These are phyloP conservation scores for Opeltia flavorubescens DNA, from an alignment of 495 filamentous ascomycete species.

Conservation along the genomic window DNA sequence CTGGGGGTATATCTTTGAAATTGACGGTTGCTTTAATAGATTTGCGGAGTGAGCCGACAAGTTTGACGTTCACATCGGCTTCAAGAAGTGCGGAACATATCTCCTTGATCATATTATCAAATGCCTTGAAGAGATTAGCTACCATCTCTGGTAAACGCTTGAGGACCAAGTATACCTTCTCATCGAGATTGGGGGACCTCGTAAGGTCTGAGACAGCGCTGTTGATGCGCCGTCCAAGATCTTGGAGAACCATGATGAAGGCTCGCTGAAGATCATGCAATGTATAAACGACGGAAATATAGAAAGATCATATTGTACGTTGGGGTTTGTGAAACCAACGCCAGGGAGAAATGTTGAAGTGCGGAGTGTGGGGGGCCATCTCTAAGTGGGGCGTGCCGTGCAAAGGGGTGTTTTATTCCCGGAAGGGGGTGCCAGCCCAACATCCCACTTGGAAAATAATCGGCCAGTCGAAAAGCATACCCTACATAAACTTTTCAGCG, in stretches of 20 bases:
- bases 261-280: too few species aligned
- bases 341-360: conserved; percentile 20
- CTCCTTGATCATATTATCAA: conserved; percentile 96
- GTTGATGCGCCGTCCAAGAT: conserved; percentile 96
- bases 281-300: too few species aligned
- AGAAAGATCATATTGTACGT: too few species aligned
- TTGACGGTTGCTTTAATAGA: conserved; percentile 85
- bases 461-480: not conserved
- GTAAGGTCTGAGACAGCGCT: conserved; percentile 89
- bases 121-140: conserved; percentile 44
- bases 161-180: conserved; percentile 52
- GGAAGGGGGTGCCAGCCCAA: too few species aligned
- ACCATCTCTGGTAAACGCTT: conserved; percentile 1
- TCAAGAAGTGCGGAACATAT: conserved; percentile 88
- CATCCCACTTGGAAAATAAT: not conserved
- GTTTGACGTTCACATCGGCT: conserved; percentile 90
- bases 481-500: not conserved
- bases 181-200: conserved; percentile 78
- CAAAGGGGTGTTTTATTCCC: too few species aligned
- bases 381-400: too few species aligned
- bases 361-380: conserved; percentile 9
- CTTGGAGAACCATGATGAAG: conserved; percentile 88
- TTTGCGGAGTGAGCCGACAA: conserved; percentile 85
- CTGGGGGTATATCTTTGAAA: conserved; percentile 76
- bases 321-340: too few species aligned